A percentile compares a stretch with the other conserved stretches of the same genome.
Conservation (phyloP, 1,139 yeast species). For the Kodamaea sp. region DNA sequence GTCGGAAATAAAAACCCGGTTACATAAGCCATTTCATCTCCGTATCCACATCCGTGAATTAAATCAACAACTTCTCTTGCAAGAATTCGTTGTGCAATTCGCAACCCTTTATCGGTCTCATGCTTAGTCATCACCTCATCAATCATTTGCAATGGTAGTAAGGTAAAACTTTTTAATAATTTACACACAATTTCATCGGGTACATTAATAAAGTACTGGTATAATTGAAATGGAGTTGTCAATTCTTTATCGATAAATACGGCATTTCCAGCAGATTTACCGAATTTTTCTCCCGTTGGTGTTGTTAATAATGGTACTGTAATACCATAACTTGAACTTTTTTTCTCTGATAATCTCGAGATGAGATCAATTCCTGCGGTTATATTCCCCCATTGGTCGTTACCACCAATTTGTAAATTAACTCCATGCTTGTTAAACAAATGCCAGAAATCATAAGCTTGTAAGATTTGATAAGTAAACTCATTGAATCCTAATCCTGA, state of each 20-base stretch:
- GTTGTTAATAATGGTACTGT: constrained; percentile 91
- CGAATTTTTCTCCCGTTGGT: constrained; percentile 88
- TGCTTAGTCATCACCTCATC: constrained; percentile 54
- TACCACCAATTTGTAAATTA: constrained; percentile 86
- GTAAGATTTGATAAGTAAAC: constrained; percentile 86
- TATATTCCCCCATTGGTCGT: constrained; percentile 98
- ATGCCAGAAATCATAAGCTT: constrained; percentile 92
- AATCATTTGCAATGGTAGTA: constrained; percentile 63
- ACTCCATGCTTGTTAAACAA: constrained; percentile 59
- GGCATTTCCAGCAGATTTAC: constrained; percentile 97
- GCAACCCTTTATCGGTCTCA: constrained; percentile 50
- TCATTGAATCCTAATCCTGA: constrained; percentile 90
- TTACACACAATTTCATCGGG: constrained; percentile 74
- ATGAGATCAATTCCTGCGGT: constrained; percentile 94
- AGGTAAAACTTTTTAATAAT: constrained; percentile 72
- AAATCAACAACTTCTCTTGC: constrained; percentile 86
- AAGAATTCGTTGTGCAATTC: constrained; percentile 70
- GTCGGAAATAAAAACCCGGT: constrained; percentile 66
- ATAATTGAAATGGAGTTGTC: constrained; percentile 78
- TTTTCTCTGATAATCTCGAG: constrained; percentile 45
- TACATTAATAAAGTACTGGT: constrained; percentile 78
- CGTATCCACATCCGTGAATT: constrained; percentile 79
- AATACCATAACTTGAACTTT: constrained; percentile 51
- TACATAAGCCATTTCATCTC: constrained; percentile 59
- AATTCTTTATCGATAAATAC: constrained; percentile 71